Evolutionary conservation across 2,329 filamentous ascomycete genomes (phyloP), one percentile per base, ranked within the genome.

Genomic region (Phialophora tarda): DNA sequence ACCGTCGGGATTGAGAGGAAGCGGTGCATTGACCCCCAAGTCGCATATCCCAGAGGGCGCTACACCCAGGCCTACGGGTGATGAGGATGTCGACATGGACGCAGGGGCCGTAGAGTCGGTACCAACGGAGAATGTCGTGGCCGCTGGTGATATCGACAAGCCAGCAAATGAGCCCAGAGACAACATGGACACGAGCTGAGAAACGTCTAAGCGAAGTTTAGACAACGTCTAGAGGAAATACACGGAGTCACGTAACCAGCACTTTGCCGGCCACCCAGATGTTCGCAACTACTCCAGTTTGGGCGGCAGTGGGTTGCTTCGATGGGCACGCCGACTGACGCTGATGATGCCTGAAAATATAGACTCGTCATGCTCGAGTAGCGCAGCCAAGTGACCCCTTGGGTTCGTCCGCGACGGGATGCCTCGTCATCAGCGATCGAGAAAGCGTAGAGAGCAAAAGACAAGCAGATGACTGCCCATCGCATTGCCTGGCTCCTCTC

Each of bases 11-110:
- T 17, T 63, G 3, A 65, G 66, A 26, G 72, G 67, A 17, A 73
- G 69, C 50, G 74, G 72, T 26, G 65, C 17, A 6, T 56, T 73
- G 62, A 78, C 78, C 11, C 78, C 78, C 2, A 76, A 59, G 41
- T 65, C 71, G 47, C 62, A 76, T 24, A 8, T 68, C n/a, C 54
- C 34, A 72, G 26, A 47, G 21, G 62, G 65, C 79, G 83, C 75
- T 72, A 80, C 73, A 66, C 74, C 68, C 59, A 48, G 50, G 41
- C 75, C 74, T 2, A 74, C 76, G 12, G 85, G 86, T 63, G 88
- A 90, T 72, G 86, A 87, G 64, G 88, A 90, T 73, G 89, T 89
- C 85, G 81, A 82, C 10, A 87, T 87, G 65, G 80, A 81, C 28
- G 79, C 79, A 50, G 76, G 80, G 38, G 78, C 81, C 17, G 75